Evolutionary conservation across 75 land plant species (phyloP), one percentile per base, ranked within the genome.

Genomic region (Cupressus sempervirens): DNA sequence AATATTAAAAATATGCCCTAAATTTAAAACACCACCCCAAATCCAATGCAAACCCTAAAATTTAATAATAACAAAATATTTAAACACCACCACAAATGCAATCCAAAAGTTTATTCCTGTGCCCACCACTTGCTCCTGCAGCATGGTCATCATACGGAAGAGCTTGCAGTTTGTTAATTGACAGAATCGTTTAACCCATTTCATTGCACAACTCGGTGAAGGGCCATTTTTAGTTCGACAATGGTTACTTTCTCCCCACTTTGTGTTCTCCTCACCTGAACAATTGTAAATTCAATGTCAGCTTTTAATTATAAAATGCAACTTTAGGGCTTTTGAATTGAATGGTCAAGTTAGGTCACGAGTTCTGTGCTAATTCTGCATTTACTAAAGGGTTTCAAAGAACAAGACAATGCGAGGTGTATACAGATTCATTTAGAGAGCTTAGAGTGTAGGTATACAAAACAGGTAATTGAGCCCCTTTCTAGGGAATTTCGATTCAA

Each of bases 241-340:
- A 90, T 90, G 82, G 86, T 90, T 72, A 77, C 84, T 80, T 87
- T 92, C 86, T 84, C 87, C 50, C 91, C 88, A 84, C 80, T 86
- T 1, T 38, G 84, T 38, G 80, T 84, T 41, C 88, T 91, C 86
- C 88, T 90, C 90, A 90, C 93, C 93, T 92, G 91, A 35, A 29
- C 26, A 88, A 32, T 72, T 12, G n/a, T 11, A 11, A 76, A 20
- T 26, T 13, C 36, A 23, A 7, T 62, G 52, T 50, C 56, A 68
- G 35, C 7, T 62, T 23, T 62, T 26, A 23, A 62, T 62, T 20
- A 62, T 0, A 15, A 5, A 58, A 58, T 58, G 4, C 1, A 30
- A 8, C 50, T 48, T 48, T 10, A 48, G 68, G 29, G 23, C 29
- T 65, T 65, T 43, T 6, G 68, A 20, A 65, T 65, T 65, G 9